A percentile compares a stretch with the other conserved stretches of the same genome.
Conservation (phyloP, 495 filamentous ascomycete genomes). For the Astrothelium macrocarpum region DNA sequence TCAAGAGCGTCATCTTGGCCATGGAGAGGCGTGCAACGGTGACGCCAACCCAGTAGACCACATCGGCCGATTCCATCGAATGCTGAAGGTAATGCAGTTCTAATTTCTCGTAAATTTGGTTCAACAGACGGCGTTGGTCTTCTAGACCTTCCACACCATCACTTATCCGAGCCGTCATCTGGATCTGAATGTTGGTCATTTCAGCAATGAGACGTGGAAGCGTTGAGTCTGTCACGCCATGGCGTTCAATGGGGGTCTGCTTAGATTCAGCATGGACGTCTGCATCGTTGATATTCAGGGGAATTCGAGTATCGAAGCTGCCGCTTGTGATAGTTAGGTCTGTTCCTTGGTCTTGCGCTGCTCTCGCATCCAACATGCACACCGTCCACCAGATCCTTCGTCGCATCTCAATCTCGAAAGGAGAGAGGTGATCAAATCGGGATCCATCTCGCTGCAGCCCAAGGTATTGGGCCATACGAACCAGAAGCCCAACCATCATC, state of each 20-base stretch:
- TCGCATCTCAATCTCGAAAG: conserved; percentile 19
- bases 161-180: conserved; percentile 26
- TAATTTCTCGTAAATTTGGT: conserved; percentile 35
- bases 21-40: conserved; percentile 35
- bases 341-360: conserved; percentile 36
- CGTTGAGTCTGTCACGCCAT: conserved; percentile 40
- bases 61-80: conserved; percentile 27
- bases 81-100: conserved; percentile 39
- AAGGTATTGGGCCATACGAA: conserved; percentile 19
- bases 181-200: conserved; percentile 39
- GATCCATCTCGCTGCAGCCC: conserved; percentile 21
- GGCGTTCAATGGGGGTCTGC: conserved; percentile 30
- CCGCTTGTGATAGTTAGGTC: conserved; percentile 32
- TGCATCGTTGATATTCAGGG: conserved; percentile 21
- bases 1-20: conserved; percentile 40
- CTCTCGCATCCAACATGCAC: conserved; percentile 15
- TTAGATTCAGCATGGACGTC: conserved; percentile 15
- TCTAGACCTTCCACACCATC: conserved; percentile 30
- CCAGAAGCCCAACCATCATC: conserved; percentile 39
- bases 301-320: conserved; percentile 37
- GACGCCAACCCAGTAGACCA: conserved; percentile 38
- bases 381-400: conserved; percentile 19
- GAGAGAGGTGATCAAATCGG: conserved; percentile 13
- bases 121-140: conserved; percentile 37
- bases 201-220: conserved; percentile 28